A percentile compares a stretch with the other conserved stretches of the same genome.
Evolutionary conservation across 371 early-diverging fungal genomes (phyloP).

Genomic region (Saksenaea vasiformis): DNA sequence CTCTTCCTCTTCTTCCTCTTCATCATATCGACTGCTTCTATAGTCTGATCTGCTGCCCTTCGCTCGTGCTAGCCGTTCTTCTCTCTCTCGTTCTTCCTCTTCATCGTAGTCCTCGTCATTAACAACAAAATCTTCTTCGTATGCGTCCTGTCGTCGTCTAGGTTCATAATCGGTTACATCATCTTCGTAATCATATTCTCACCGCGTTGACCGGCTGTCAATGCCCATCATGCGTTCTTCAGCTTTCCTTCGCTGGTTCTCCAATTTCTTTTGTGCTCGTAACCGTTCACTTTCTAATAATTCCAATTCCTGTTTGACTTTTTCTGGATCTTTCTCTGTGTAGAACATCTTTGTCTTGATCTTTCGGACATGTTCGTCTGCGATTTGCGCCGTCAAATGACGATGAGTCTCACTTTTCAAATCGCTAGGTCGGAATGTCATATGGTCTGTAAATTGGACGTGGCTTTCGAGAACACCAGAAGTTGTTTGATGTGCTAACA

Average conservation of each 20-base stretch:
- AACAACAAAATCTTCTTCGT: constrained; percentile 50
- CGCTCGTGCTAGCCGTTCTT: constrained; percentile 27
- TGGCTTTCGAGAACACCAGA: constrained; percentile 74
- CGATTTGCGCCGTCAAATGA: constrained; percentile 66
- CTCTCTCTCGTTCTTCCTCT: constrained; percentile 38
- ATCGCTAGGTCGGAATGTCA: constrained; percentile 73
- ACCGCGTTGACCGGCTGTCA: constrained; percentile 12
- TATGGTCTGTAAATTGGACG: constrained; percentile 59
- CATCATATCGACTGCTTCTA: constrained; percentile 21
- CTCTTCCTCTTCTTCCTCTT: constrained; percentile 34
- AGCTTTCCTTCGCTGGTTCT: constrained; percentile 38
- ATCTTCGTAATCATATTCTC: constrained; percentile 10
- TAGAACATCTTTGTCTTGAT: constrained; percentile 68
- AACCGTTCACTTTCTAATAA: constrained; percentile 43
- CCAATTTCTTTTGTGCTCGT: constrained; percentile 48
- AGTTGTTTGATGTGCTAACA: constrained; percentile 62
- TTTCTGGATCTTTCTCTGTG: constrained; percentile 62
- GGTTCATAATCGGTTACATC: neutral
- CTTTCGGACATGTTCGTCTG: constrained; percentile 64
- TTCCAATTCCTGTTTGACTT: constrained; percentile 41
- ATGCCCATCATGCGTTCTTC: constrained; percentile 27
- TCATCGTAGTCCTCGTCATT: constrained; percentile 46
- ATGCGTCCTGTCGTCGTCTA: constrained; percentile 28
- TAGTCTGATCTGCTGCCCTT: constrained; percentile 25
- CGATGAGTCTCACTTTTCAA: constrained; percentile 64